Conservation (phyloP, 2,329 filamentous ascomycete species). For the Xylogone sp. region DNA sequence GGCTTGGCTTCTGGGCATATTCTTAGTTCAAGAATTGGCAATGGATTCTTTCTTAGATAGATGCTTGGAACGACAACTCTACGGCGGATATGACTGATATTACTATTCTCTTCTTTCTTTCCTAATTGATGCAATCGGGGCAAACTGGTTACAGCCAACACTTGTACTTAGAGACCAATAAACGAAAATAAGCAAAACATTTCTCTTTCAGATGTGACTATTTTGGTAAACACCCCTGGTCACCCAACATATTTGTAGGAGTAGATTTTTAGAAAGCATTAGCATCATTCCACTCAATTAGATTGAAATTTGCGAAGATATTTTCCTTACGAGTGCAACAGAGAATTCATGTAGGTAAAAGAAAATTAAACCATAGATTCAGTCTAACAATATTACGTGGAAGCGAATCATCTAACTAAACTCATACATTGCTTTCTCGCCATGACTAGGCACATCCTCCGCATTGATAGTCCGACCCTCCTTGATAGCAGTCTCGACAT, state of each 20-base stretch:
- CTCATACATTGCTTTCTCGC: conserved; percentile 11
- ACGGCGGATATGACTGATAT: conserved; percentile 12
- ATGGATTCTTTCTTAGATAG: conserved; percentile 1
- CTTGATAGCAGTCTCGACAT: conserved; percentile 28
- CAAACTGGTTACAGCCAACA: conserved; percentile 13
- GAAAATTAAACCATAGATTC: too few species aligned
- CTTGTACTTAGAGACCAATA: conserved; percentile 24
- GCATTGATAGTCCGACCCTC: conserved; percentile 18
- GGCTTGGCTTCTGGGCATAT: background rate
- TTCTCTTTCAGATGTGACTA: too few species aligned
- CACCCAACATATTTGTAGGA: too few species aligned
- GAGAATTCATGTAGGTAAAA: too few species aligned
- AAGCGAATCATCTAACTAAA: background rate
- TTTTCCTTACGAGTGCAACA: too few species aligned
- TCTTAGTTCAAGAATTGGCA: conserved; percentile 3
- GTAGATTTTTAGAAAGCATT: too few species aligned
- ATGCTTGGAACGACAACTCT: background rate
- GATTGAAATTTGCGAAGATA: too few species aligned
- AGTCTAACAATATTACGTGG: background rate
- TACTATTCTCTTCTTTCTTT: conserved; percentile 16
- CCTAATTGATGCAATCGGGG: conserved; percentile 12
- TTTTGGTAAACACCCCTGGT: too few species aligned
- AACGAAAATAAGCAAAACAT: conserved; percentile 4
- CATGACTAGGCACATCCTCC: conserved; percentile 12
- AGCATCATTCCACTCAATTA: too few species aligned